Base-by-base conservation (phyloP, 257 asterid genomes). In the Craterostigma plantagineum region DNA sequence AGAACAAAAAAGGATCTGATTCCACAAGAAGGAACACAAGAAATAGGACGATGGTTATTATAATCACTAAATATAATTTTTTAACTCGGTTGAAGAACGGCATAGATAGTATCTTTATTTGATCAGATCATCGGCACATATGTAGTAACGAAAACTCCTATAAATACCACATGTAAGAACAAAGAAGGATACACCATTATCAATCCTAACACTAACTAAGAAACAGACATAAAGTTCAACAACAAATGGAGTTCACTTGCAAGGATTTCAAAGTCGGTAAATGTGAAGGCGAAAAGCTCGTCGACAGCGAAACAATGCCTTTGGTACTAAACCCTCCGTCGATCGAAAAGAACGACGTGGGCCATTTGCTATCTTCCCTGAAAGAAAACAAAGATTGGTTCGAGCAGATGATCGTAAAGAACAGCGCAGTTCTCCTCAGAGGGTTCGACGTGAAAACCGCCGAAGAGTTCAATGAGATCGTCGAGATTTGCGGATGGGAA, bases 251-350 rank as follows among this genome's bases (percentile, higher is more conserved):
- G 56, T 74, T 58, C 67, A 55, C 34, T 11, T 67, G 81, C 57
- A 57, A 72, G 67, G 74, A 72, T 11, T 82, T 82, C 55, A 72
- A 70, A 73, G 92, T 75, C 7, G 94, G 94, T 0, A 82, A 78
- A 66, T 82, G 94, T 12, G 85, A 75, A 48, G 92, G 94, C 3
- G 90, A 75, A 45, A 82, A 64, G 61, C 50, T 70, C 15, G 90
- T 82, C 9, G 69, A 82, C 33, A 84, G 77, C 8, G 92, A 82
- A 41, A 72, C 71, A 1, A 30, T 82, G 63, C 94, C 94, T n/a
- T 62, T 82, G 5, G 92, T 82, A 46, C 40, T 82, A 46, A 58
- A 48, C 44, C 77, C 92, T 0, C 49, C 48, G 0, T 43, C 33
- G 9, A 57, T 58, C 6, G 51, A 38, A 10, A 67, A 67, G 35